phyloP scores from a whole-genome alignment of 1,284 basidiomycete genomes.

The Trichosporon asahii region DNA sequence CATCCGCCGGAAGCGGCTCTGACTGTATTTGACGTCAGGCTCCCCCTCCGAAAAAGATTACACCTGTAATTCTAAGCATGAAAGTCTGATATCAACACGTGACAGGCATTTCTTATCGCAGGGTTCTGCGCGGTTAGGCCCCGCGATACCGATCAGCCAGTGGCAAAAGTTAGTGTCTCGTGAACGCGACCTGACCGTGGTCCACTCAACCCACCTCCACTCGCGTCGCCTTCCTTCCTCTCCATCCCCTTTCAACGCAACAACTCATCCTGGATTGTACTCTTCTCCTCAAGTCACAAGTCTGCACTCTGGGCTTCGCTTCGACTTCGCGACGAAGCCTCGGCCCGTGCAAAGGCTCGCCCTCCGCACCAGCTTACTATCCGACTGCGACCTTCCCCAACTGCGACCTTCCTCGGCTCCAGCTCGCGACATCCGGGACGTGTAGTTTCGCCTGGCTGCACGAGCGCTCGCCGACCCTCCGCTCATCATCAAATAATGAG shows the following conservation, averaged over 20 bases:
- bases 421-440: no score
- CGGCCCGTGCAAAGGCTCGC: background rate
- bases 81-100: background rate
- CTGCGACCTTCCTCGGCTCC: background rate
- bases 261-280: background rate
- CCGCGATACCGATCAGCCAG: background rate
- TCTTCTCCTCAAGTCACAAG: background rate
- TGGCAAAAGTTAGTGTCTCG: conserved; percentile 1
- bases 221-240: background rate
- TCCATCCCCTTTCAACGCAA: background rate
- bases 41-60: background rate
- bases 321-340: background rate
- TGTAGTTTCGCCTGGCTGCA: background rate
- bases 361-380: background rate
- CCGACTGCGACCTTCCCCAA: background rate
- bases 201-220: conserved; percentile 5
- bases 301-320: background rate
- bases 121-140: background rate
- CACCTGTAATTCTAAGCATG: background rate
- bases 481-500: background rate
- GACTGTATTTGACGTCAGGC: background rate
- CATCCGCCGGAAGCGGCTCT: background rate
- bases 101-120: background rate
- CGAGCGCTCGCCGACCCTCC: background rate
- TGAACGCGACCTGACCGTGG: background rate